phyloP scores from a whole-genome alignment of 441 rosid species.

The Populus tomentosa region DNA sequence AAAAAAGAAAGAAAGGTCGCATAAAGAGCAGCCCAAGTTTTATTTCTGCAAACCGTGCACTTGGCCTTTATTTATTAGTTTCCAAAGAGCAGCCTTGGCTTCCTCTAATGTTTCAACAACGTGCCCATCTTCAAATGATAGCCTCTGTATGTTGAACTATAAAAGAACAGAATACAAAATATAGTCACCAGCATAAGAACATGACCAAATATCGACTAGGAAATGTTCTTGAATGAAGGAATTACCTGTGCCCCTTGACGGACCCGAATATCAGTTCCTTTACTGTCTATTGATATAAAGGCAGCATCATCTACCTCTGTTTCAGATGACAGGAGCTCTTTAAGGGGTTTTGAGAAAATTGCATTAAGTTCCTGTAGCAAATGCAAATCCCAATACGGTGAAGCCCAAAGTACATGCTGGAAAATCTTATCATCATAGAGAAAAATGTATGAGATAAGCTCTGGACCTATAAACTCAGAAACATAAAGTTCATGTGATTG shows the following conservation, averaged over 20 bases:
- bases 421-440: neutral
- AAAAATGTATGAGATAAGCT: neutral
- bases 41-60: constrained; percentile 53
- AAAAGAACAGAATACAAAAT: neutral
- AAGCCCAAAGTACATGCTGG: neutral
- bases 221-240: neutral
- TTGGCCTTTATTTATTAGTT: constrained; percentile 61
- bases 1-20: neutral
- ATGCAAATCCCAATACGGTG: constrained; percentile 3
- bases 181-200: neutral
- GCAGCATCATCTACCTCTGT: constrained; percentile 89
- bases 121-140: constrained; percentile 26
- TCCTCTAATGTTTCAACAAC: constrained; percentile 80
- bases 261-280: constrained; percentile 80
- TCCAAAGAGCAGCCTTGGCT: constrained; percentile 77
- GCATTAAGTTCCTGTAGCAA: constrained; percentile 68
- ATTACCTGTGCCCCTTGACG: constrained; percentile 95
- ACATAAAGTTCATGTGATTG: neutral
- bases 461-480: neutral
- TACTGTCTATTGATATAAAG: constrained; percentile 90
- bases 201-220: neutral
- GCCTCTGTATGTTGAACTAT: constrained; percentile 73
- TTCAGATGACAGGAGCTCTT: constrained; percentile 55
- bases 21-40: neutral
- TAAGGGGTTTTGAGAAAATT: constrained; percentile 75